Percentiles rank a stretch among this genome's conserved stretches.
Evolutionary conservation across 108 stramenopile genomes (phyloP).

Genomic region (Pseudonitzschia pungens): DNA sequence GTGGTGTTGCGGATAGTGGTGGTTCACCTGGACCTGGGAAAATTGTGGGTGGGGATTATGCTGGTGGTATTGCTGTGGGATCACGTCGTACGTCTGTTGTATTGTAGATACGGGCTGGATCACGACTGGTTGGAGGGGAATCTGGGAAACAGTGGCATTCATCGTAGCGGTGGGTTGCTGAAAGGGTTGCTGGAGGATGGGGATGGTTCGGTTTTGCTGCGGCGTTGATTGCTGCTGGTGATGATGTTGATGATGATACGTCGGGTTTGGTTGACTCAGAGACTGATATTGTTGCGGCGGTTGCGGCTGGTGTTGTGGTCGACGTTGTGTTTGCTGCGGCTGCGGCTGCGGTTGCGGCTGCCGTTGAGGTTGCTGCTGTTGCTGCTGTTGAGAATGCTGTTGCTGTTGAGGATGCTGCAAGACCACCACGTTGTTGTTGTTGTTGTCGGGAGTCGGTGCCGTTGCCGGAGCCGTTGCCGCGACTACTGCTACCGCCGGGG

Average conservation of each 20-base stretch:
- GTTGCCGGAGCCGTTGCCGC: neutral
- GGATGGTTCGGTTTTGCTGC: slow-evolving; percentile 2
- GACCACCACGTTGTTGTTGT: neutral
- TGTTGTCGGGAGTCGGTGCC: neutral
- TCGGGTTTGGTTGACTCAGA: neutral
- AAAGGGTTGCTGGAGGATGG: slow-evolving; percentile 1
- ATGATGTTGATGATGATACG: neutral
- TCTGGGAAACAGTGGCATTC: slow-evolving; percentile 4
- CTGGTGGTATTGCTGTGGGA: slow-evolving; percentile 26
- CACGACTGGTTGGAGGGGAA: slow-evolving; percentile 9
- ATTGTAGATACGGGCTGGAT: slow-evolving; percentile 16
- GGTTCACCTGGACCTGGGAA: slow-evolving; percentile 5
- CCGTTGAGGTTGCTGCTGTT: neutral
- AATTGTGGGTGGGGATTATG: slow-evolving; percentile 13
- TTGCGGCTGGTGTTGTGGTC: slow-evolving; percentile 9
- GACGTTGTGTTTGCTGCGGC: slow-evolving; percentile 12
- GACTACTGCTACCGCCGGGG: neutral
- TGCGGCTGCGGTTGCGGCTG: neutral
- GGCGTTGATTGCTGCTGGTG: slow-evolving; percentile 9
- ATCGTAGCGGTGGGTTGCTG: slow-evolving; percentile 12
- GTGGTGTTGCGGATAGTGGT: slow-evolving; percentile 9
- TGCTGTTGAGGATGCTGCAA: neutral
- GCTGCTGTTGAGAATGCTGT: neutral
- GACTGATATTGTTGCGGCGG: slow-evolving; percentile 14
- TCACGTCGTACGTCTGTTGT: slow-evolving; percentile 7